Evolutionary conservation across 208 protist species (phyloP).

Genomic region (Trypanosoma scelopori): DNA sequence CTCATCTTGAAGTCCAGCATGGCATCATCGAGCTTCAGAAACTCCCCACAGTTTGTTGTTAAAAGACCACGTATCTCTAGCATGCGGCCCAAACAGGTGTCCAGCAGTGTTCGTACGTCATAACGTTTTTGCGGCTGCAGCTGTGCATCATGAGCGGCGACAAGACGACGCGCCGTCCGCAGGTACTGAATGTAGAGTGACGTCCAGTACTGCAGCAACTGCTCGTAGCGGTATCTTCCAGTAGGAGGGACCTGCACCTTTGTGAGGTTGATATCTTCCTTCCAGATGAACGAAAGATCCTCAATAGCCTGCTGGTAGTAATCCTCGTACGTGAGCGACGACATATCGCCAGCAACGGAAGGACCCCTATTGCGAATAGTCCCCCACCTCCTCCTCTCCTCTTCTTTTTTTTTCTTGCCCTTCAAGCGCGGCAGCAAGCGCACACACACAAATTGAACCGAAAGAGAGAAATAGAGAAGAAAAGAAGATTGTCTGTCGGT

Average conservation of each 20-base stretch:
- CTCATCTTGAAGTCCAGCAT: slow-evolving; percentile 92
- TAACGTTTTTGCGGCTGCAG: slow-evolving; percentile 93
- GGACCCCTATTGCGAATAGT: background rate
- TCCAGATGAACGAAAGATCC: slow-evolving; percentile 63
- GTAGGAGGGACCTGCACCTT: slow-evolving; percentile 38
- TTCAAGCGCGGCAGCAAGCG: too few species aligned
- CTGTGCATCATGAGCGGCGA: slow-evolving; percentile 85
- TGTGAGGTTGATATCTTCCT: slow-evolving; percentile 57
- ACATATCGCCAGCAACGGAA: slow-evolving; percentile 47
- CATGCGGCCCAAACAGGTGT: slow-evolving; percentile 92
- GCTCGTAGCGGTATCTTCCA: slow-evolving; percentile 49
- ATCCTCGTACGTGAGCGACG: slow-evolving; percentile 69
- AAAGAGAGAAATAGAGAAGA: too few species aligned
- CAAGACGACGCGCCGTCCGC: slow-evolving; percentile 74
- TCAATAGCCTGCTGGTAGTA: slow-evolving; percentile 77
- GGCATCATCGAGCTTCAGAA: slow-evolving; percentile 83
- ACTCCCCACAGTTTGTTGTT: slow-evolving; percentile 80
- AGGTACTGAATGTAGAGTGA: slow-evolving; percentile 93
- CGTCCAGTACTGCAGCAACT: slow-evolving; percentile 76
- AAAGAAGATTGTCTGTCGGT: background rate
- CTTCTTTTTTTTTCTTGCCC: too few species aligned
- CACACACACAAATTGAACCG: too few species aligned
- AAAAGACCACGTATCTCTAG: slow-evolving; percentile 89
- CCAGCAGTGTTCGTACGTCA: slow-evolving; percentile 89
- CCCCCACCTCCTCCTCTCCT: background rate